These are phyloP conservation scores for Fusarium tupiense DNA, from an alignment of 2,329 filamentous ascomycete species.

Conservation along the genomic window DNA sequence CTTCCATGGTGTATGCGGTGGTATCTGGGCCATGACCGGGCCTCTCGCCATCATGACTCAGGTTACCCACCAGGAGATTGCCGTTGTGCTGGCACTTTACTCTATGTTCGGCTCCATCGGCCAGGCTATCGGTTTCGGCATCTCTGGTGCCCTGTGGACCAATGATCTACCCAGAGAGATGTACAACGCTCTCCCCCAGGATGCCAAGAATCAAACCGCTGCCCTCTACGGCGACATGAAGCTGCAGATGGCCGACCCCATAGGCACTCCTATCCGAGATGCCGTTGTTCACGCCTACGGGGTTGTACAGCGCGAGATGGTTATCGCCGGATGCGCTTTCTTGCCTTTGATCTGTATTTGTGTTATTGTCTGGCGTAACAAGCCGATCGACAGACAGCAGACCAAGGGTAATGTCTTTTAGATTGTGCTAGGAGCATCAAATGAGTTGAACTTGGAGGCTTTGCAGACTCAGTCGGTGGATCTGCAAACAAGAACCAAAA, in stretches of 20 bases:
- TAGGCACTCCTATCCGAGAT: conserved; percentile 56
- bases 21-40: conserved; percentile 57
- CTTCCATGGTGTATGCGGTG: conserved; percentile 60
- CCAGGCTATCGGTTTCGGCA: conserved; percentile 45
- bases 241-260: conserved; percentile 61
- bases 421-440: neutral
- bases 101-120: conserved; percentile 45
- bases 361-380: conserved; percentile 59
- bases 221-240: conserved; percentile 64
- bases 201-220: conserved; percentile 49
- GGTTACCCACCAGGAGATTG: conserved; percentile 46
- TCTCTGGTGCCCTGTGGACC: conserved; percentile 47
- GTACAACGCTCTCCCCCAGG: conserved; percentile 58
- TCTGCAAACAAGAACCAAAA: neutral
- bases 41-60: conserved; percentile 45
- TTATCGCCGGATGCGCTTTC: conserved; percentile 50
- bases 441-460: neutral
- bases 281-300: conserved; percentile 69
- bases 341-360: conserved; percentile 49
- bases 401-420: conserved; percentile 63
- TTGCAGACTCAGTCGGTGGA: neutral
- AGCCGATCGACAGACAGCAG: conserved; percentile 59
- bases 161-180: conserved; percentile 55
- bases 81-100: conserved; percentile 45
- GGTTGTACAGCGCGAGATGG: conserved; percentile 60